Base-by-base conservation (phyloP, 768 basidiomycete genomes). In the Mycena galericulata region DNA sequence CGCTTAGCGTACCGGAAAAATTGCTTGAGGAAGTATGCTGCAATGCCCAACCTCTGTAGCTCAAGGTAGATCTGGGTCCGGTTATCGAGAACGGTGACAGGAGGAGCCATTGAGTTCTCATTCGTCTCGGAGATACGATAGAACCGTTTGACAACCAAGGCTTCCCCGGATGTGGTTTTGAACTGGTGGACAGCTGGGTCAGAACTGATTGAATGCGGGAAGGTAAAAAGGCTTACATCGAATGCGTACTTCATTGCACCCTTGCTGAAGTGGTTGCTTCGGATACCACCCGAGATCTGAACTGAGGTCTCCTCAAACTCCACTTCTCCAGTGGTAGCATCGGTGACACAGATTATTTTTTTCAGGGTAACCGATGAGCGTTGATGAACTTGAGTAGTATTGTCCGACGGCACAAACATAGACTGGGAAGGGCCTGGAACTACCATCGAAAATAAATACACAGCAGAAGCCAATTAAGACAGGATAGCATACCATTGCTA, bases 231-330 rank as follows among this genome's bases (percentile, higher is more conserved):
- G 34, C 26, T 27, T 17, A 56, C 55, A 38, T 56, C 55, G 26
- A 22, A 56, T 26, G 55, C 55, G n/a, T 14, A 27, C 40, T 56
- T 56, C 40, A 56, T 56, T 41, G 55, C 55, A 7, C 55, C 55
- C 17, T 38, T 18, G 18, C 36, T 43, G 27, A 56, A 56, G 26
- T 26, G 22, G 4, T 17, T 26, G 8, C 38, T 20, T 18, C 55
- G 36, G 38, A 56, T 56, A 9, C 34, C 12, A 8, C 55, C 55
- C n/a, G 34, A 41, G 18, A 56, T 27, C 55, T 26, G 7, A 22
- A 7, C 6, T 14, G 12, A 20, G 38, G 22, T 41, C 38, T 22
- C 38, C 55, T 24, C n/a, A n/a, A n/a, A n/a, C n/a, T n/a, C n/a
- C n/a, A 56, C 38, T 24, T 38, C 55, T 6, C 55, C 55, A 26